A percentile compares a stretch with the other conserved stretches of the same genome.
Conservation (phyloP, 2,329 filamentous ascomycete genomes). For the Pseudohalonectria lignicola region DNA sequence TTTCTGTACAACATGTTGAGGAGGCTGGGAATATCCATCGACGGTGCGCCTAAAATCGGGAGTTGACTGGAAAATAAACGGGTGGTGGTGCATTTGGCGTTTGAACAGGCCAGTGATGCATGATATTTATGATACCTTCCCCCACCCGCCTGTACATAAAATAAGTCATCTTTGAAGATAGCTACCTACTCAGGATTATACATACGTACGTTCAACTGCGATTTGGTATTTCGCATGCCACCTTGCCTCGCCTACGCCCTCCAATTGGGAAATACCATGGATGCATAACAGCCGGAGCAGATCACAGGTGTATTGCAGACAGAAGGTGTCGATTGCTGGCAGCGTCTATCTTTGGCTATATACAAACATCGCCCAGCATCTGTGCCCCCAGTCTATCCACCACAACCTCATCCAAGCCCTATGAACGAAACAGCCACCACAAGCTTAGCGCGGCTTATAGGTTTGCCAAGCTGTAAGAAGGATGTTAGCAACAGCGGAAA, state of each 20-base stretch:
- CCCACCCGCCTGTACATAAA: no score
- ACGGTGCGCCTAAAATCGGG: constrained; percentile 2
- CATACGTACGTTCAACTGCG: no score
- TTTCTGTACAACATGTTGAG: constrained; percentile 31
- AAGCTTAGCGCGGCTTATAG: constrained; percentile 31
- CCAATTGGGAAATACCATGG: no score
- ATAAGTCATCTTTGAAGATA: no score
- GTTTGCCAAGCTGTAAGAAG: constrained; percentile 35
- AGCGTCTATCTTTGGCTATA: constrained; percentile 10
- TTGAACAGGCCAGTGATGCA: no score
- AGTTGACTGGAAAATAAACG: neutral
- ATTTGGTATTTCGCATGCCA: no score
- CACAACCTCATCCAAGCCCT: constrained; percentile 6
- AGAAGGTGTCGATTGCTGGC: constrained; percentile 9
- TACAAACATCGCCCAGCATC: constrained; percentile 5
- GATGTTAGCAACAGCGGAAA: constrained; percentile 7
- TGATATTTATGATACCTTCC: constrained; percentile 1
- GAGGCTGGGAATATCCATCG: neutral
- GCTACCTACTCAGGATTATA: no score
- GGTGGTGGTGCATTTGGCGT: neutral
- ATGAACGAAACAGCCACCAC: no score
- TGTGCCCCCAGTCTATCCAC: constrained; percentile 5
- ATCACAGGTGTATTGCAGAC: no score
- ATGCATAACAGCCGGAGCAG: no score
- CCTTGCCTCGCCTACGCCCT: no score